These are phyloP conservation scores for Lactifluus piperatus DNA, from an alignment of 768 basidiomycete species.

Conservation along the genomic window DNA sequence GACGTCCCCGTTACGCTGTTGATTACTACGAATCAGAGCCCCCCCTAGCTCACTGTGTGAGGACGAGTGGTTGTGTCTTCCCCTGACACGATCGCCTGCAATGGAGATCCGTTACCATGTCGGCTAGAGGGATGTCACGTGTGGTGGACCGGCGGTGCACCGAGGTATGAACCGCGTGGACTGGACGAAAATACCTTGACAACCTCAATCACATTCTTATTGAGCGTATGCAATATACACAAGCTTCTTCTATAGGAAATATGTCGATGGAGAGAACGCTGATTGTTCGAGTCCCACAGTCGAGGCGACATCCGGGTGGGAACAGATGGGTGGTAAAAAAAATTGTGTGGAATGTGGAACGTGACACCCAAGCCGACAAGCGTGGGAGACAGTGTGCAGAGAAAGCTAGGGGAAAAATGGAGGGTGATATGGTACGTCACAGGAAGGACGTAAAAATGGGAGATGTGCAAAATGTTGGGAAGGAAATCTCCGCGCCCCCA, in stretches of 20 bases:
- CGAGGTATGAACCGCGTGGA: background rate
- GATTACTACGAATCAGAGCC: background rate
- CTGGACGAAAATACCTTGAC: background rate
- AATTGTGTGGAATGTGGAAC: background rate
- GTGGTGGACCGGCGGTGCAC: background rate
- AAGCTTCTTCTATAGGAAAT: constrained; percentile 10
- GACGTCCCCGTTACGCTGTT: background rate
- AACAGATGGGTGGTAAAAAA: background rate
- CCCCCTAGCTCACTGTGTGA: background rate
- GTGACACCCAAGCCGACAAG: background rate
- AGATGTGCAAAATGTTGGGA: background rate
- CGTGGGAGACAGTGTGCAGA: background rate
- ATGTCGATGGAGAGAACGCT: background rate
- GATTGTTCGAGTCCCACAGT: background rate
- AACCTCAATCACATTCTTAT: constrained; percentile 1
- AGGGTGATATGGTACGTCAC: background rate
- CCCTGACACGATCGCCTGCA: background rate
- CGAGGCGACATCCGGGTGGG: background rate
- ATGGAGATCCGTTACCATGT: background rate
- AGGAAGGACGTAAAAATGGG: background rate
- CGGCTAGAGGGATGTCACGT: background rate
- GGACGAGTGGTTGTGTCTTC: background rate
- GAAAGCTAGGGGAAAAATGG: background rate
- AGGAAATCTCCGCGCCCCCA: constrained; percentile 2
- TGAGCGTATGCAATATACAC: constrained; percentile 3